Conservation (phyloP, 805 yeast genomes). For the Saturnispora sekii region DNA sequence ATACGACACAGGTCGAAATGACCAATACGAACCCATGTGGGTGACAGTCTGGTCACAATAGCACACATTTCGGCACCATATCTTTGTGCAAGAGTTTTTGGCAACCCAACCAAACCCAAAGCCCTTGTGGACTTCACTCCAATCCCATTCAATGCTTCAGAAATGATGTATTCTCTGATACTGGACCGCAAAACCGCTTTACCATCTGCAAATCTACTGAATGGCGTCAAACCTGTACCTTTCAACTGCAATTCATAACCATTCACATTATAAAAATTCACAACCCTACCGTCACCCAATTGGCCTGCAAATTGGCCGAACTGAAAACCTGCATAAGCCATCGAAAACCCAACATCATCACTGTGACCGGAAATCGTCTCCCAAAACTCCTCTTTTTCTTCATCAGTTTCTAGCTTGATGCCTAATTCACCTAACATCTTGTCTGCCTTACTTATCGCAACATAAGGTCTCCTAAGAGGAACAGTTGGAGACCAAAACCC, state of each 20-base stretch:
- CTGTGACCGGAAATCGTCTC: conserved; percentile 53
- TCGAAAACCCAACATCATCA: conserved; percentile 47
- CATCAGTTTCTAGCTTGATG: conserved; percentile 33
- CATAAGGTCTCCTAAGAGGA: conserved; percentile 54
- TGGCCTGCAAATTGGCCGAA: conserved; percentile 97
- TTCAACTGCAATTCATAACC: conserved; percentile 69
- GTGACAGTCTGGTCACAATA: conserved; percentile 73
- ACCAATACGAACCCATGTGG: conserved; percentile 81
- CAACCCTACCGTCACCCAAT: conserved; percentile 90
- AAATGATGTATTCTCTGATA: conserved; percentile 76
- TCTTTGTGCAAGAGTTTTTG: conserved; percentile 69
- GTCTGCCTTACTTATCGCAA: conserved; percentile 48
- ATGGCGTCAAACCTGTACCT: conserved; percentile 91
- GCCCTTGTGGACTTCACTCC: conserved; percentile 88
- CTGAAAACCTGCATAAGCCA: conserved; percentile 93
- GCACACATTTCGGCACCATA: conserved; percentile 73
- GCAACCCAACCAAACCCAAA: conserved; percentile 58
- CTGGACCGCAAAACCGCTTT: conserved; percentile 86
- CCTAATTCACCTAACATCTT: conserved; percentile 56
- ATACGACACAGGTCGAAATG: conserved; percentile 75
- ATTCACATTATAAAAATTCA: conserved; percentile 61
- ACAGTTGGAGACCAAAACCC: conserved; percentile 68
- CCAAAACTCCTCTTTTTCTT: conserved; percentile 27
- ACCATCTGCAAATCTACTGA: conserved; percentile 92
- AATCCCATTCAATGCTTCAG: conserved; percentile 70